Evolutionary conservation across 306 rosid species (phyloP), one percentile per base, ranked within the genome.

Genomic region (Pachyrhizus erosus): DNA sequence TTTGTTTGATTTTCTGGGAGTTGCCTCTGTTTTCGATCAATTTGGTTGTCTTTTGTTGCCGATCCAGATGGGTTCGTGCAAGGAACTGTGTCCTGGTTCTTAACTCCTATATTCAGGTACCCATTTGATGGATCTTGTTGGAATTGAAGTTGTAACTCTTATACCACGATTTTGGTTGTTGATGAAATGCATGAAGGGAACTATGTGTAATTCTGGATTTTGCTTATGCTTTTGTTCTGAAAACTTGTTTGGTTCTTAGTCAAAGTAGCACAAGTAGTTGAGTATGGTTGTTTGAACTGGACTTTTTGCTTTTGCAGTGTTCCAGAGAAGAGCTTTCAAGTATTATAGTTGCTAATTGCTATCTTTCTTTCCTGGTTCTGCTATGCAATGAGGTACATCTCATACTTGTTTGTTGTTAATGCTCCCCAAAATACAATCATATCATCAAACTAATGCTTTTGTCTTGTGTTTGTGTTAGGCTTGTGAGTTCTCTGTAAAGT

Each of bases 31-130:
- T 70, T 76, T 24, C 58, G 7, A 78, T 75, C 75, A 75, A 40
- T 80, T 77, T 65, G 62, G 73, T 33, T 62, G 62, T 76, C 73
- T 34, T 20, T 33, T 77, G 67, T 81, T 64, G 82, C 84, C 70
- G 94, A 91, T 84, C 92, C 87, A 79, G 85, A 85, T 80, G 88
- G 83, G 84, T 88, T 80, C 82, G 9, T 69, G 74, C 86, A 20
- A 72, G 77, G 76, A 80, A 73, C 66, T 82, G 55, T 33, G 49
- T 64, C 79, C 62, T 84, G 83, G 84, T 76, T 88, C 57, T 68
- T 46, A 13, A 86, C 86, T 74, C 61, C 77, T 45, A 20, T 78
- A 24, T 85, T 80, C 90, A 86, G 97, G 94, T 87, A 89, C 88
- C 88, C 86, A 54, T 76, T 85, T 78, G 46, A 23, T 42, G 71